Conservation (phyloP, 768 basidiomycete species). For the Gautieria morchelliformis region DNA sequence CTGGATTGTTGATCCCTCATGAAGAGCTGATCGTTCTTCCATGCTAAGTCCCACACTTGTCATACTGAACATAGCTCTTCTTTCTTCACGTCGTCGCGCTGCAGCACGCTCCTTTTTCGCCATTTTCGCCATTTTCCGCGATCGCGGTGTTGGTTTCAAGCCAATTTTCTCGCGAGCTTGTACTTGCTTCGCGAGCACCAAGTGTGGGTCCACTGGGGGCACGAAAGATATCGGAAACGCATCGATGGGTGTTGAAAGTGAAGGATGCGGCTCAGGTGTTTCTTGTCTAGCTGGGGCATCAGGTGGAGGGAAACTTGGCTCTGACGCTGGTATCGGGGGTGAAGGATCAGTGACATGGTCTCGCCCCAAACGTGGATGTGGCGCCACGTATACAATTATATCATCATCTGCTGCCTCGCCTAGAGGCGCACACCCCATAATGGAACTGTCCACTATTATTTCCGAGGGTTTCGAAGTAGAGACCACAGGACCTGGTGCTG, state of each 20-base stretch:
- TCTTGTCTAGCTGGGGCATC: conserved; percentile 8
- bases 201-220: background rate
- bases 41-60: conserved; percentile 38
- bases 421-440: conserved; percentile 13
- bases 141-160: conserved; percentile 15
- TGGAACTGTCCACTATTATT: conserved; percentile 16
- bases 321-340: background rate
- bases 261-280: conserved; percentile 11
- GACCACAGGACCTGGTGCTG: background rate
- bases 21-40: conserved; percentile 40
- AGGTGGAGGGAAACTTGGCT: background rate
- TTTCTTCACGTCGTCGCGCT: conserved; percentile 15
- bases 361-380: conserved; percentile 42
- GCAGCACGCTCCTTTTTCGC: conserved; percentile 10
- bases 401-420: conserved; percentile 43
- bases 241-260: conserved; percentile 8
- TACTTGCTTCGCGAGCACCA: background rate
- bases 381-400: conserved; percentile 68
- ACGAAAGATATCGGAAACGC: conserved; percentile 20
- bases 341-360: background rate
- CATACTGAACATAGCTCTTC: conserved; percentile 14
- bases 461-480: background rate
- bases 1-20: conserved; percentile 22
- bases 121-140: conserved; percentile 14
- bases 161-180: background rate